Evolutionary conservation across 768 basidiomycete genomes (phyloP).

Genomic region (Mrakia blollopis): DNA sequence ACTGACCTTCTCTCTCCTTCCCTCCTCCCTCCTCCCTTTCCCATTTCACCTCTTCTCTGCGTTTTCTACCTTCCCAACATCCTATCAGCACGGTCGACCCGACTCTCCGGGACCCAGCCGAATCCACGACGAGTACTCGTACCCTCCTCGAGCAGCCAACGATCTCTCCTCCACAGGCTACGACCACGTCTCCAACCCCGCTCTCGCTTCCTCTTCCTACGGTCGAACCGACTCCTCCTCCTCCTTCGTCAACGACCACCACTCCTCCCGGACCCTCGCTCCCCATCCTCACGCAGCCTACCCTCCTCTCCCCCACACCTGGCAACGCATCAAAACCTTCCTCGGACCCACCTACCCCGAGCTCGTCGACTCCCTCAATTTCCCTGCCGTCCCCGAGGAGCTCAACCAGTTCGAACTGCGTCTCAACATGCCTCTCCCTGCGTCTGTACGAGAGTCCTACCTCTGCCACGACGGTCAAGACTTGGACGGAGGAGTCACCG

Average conservation of each 20-base stretch:
- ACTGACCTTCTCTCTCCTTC: not conserved
- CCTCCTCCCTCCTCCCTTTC: not conserved
- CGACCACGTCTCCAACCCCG: constrained; percentile 18
- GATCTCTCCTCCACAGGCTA: constrained; percentile 16
- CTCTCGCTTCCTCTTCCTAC: not conserved
- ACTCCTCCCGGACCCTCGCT: constrained; percentile 13
- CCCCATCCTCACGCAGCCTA: constrained; percentile 46
- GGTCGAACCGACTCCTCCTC: not conserved
- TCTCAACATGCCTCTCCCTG: constrained; percentile 68
- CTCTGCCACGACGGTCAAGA: constrained; percentile 87
- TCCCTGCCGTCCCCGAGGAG: constrained; percentile 74
- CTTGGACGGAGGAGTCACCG: constrained; percentile 54
- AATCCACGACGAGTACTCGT: constrained; percentile 16
- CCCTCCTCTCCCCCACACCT: constrained; percentile 75
- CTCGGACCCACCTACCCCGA: constrained; percentile 84
- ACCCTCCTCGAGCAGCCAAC: constrained; percentile 21
- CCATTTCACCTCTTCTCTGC: not conserved
- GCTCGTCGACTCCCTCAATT: constrained; percentile 90
- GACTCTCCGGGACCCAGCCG: constrained; percentile 24
- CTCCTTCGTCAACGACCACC: not conserved
- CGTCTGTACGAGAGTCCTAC: constrained; percentile 85
- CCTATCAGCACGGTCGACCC: constrained; percentile 10
- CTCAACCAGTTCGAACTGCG: constrained; percentile 76
- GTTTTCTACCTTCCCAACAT: not conserved
- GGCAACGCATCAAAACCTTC: constrained; percentile 77